A percentile compares a stretch with the other conserved stretches of the same genome.
Conservation (phyloP, 352 stramenopile genomes). For the Globisporangium ultimum region DNA sequence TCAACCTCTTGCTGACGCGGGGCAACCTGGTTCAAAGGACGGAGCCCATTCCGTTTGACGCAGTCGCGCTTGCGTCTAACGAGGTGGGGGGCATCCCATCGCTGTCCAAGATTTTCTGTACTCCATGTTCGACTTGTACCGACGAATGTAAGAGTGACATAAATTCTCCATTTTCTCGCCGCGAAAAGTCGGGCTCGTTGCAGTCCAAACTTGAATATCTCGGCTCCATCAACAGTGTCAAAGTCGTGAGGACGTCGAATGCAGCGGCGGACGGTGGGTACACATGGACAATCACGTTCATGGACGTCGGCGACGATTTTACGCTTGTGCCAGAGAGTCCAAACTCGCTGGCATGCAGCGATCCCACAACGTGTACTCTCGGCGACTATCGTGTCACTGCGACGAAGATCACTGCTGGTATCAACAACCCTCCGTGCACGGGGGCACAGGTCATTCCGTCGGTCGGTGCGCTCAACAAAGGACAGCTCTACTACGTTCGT, state of each 20-base stretch:
- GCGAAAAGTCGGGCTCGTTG: conserved; percentile 59
- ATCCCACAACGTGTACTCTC: conserved; percentile 17
- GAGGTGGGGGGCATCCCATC: conserved; percentile 57
- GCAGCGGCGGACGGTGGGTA: conserved; percentile 48
- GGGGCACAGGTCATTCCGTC: conserved; percentile 78
- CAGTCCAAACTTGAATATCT: conserved; percentile 70
- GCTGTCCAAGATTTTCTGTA: conserved; percentile 63
- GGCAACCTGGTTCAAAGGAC: conserved; percentile 41
- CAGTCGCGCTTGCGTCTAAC: conserved; percentile 77
- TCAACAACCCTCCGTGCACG: conserved; percentile 70
- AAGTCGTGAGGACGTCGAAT: conserved; percentile 64
- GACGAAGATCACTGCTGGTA: conserved; percentile 65
- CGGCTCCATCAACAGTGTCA: conserved; percentile 51
- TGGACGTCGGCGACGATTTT: conserved; percentile 84
- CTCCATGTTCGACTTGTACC: conserved; percentile 34
- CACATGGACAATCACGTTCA: conserved; percentile 90
- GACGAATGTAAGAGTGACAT: conserved; percentile 23
- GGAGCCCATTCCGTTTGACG: conserved; percentile 92
- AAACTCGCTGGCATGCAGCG: conserved; percentile 22
- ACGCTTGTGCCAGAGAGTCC: conserved; percentile 28
- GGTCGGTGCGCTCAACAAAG: conserved; percentile 73
- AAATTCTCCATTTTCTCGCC: conserved; percentile 23
- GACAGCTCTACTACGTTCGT: conserved; percentile 91
- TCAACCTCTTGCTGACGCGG: conserved; percentile 49
- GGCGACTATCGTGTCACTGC: conserved; percentile 41